Evolutionary conservation across 306 rosid genomes (phyloP).

Genomic region (Albizia julibrissin): DNA sequence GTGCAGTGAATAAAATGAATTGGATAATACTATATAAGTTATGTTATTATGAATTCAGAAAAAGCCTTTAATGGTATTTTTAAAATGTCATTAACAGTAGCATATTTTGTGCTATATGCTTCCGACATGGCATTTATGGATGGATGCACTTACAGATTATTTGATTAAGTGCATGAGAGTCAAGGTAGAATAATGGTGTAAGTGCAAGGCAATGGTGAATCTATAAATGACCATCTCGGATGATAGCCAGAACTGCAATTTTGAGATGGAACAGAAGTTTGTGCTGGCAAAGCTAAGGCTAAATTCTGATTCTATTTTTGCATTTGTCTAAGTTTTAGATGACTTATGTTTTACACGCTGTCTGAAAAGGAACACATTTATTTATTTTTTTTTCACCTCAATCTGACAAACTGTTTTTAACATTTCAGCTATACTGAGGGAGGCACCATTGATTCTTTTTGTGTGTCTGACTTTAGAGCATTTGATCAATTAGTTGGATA

Average conservation of each 20-base stretch:
- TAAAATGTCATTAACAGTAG: neutral
- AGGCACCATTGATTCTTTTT: constrained; percentile 42
- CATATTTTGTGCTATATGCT: neutral
- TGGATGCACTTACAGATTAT: neutral
- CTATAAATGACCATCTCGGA: neutral
- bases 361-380: constrained; percentile 6
- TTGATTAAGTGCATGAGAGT: neutral
- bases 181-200: neutral
- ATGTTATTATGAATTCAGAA: constrained; percentile 11
- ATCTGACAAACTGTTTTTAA: constrained; percentile 1
- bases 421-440: constrained; percentile 49
- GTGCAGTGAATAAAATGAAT: neutral
- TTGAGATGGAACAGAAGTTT: neutral
- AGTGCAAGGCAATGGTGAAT: neutral
- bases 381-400: constrained; percentile 1
- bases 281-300: constrained; percentile 15
- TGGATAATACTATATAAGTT: neutral
- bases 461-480: constrained; percentile 49
- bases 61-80: neutral
- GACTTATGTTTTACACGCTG: constrained; percentile 10
- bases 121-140: neutral
- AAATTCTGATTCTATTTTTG: neutral
- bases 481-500: constrained; percentile 45
- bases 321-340: neutral
- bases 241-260: no score